Conservation (phyloP, 2,329 filamentous ascomycete genomes). For the Paecilomyces formosus region DNA sequence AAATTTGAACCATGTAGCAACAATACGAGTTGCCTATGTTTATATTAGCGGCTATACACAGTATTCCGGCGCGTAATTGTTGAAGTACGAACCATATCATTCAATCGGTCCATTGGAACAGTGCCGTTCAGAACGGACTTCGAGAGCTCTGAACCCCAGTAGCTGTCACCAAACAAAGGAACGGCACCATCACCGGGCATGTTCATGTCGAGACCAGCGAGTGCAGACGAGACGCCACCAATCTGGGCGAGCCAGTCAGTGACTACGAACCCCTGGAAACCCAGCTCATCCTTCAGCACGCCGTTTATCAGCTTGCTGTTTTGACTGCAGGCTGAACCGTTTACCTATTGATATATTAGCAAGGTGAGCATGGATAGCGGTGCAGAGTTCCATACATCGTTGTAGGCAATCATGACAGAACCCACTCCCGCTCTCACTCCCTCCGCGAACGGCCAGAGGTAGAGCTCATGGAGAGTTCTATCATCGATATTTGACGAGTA, state of each 20-base stretch:
- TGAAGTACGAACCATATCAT: slow-evolving; percentile 35
- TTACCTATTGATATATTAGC: slow-evolving; percentile 40
- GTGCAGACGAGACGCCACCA: slow-evolving; percentile 51
- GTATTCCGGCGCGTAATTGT: not conserved
- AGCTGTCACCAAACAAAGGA: slow-evolving; percentile 45
- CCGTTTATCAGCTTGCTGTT: slow-evolving; percentile 64
- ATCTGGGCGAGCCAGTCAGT: slow-evolving; percentile 63
- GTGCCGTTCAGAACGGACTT: slow-evolving; percentile 50
- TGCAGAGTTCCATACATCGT: slow-evolving; percentile 23
- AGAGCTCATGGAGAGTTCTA: slow-evolving; percentile 39
- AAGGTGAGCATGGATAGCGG: not conserved
- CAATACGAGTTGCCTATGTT: slow-evolving; percentile 44
- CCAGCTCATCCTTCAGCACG: slow-evolving; percentile 65
- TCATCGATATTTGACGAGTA: slow-evolving; percentile 46
- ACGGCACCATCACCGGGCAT: slow-evolving; percentile 57
- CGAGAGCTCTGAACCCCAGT: slow-evolving; percentile 51
- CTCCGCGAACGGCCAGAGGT: slow-evolving; percentile 46
- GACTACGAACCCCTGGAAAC: slow-evolving; percentile 65
- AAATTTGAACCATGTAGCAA: slow-evolving; percentile 49
- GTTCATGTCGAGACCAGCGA: slow-evolving; percentile 60
- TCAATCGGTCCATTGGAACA: slow-evolving; percentile 49
- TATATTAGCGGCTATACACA: slow-evolving; percentile 3
- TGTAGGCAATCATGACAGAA: slow-evolving; percentile 38
- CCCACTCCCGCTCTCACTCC: slow-evolving; percentile 41
- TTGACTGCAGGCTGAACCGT: slow-evolving; percentile 59